Evolutionary conservation across 306 rosid species (phyloP), one percentile per base, ranked within the genome.

Genomic region (Prunus mume): DNA sequence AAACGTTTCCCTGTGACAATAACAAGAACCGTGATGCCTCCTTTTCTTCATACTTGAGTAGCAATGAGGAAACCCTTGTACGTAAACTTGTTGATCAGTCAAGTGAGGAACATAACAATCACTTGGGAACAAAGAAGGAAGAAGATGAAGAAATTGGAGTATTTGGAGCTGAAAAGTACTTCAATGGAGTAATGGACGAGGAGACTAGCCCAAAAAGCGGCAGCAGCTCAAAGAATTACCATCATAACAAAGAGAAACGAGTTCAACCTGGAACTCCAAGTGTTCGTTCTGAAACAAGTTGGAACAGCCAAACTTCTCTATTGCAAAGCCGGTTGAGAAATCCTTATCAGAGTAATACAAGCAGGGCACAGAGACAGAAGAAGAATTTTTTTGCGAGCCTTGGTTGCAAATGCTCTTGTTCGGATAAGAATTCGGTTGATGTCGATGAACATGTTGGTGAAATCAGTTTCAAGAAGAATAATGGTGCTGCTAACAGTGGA

Each of bases 121-220:
- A 30, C 68, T 14, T 28, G 46, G 46, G 13, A 30, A 18, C 12
- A 30, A 17, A 17, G 22, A 63, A 30, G 46, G 46, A 63, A 30
- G 68, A 90, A 9, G 88, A 87, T 52, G 96, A 79, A 70, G 98
- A 96, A 77, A 96, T 96, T 52, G 99, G 90, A 67, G 93, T 96
- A 0, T 96, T 96, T 74, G 84, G 84, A 20, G 99, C 99, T 38
- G 93, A 89, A 65, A 96, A 96, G 74, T 96, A 96, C 90, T 96
- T 96, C 96, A 91, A 89, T 75, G 99, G 93, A 73, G 87, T 50
- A 34, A 78, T 83, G 43, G 84, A 86, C 24, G 65, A 71, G 20
- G 80, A 79, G 15, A 74, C 76, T 2, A 72, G 76, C 46, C 82
- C 87, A 57, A 82, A 62, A 58, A 77, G 81, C 71, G 20, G 78